A percentile compares a stretch with the other conserved stretches of the same genome.
These are phyloP conservation scores for Dillenia turbinata DNA, from an alignment of 164 flowering plant genomes.

Conservation along the genomic window DNA sequence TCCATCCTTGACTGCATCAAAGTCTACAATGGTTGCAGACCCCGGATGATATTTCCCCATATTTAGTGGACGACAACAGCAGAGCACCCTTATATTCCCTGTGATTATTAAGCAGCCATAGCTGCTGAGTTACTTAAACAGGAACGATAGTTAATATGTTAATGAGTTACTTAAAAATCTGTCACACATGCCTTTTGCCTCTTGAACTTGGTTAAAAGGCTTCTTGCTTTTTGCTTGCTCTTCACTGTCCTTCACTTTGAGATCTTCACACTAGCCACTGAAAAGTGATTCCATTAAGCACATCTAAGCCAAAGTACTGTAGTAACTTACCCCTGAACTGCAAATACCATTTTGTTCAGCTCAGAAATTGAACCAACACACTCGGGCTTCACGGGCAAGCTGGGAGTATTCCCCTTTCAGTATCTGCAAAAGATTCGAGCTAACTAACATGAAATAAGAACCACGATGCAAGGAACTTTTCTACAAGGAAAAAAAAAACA, in stretches of 20 bases:
- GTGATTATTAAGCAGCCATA: slow-evolving; percentile 9
- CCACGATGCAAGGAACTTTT: not conserved
- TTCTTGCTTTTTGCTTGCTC: slow-evolving; percentile 74
- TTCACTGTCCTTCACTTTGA: slow-evolving; percentile 66
- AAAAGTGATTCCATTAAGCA: slow-evolving; percentile 10
- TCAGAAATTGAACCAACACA: slow-evolving; percentile 83
- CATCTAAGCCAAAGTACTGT: not conserved
- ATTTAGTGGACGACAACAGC: slow-evolving; percentile 82
- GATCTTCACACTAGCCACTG: slow-evolving; percentile 87
- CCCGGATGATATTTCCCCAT: slow-evolving; percentile 49
- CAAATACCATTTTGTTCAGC: slow-evolving; percentile 63
- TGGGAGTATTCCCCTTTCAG: slow-evolving; percentile 59
- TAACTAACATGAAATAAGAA: not conserved
- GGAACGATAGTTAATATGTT: no score
- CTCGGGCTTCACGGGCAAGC: slow-evolving; percentile 70
- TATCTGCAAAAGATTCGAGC: slow-evolving; percentile 26
- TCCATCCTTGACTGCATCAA: slow-evolving; percentile 84
- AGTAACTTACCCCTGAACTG: slow-evolving; percentile 66
- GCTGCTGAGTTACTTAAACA: no score
- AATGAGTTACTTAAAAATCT: no score
- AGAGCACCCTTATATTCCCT: slow-evolving; percentile 92
- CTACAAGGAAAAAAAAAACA: slow-evolving; percentile 6
- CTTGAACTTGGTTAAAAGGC: slow-evolving; percentile 69
- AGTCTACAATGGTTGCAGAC: slow-evolving; percentile 56
- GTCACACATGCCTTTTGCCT: slow-evolving; percentile 54